Base-by-base conservation (phyloP, 2,329 filamentous ascomycete genomes). In the Ceratocystis variospora region DNA sequence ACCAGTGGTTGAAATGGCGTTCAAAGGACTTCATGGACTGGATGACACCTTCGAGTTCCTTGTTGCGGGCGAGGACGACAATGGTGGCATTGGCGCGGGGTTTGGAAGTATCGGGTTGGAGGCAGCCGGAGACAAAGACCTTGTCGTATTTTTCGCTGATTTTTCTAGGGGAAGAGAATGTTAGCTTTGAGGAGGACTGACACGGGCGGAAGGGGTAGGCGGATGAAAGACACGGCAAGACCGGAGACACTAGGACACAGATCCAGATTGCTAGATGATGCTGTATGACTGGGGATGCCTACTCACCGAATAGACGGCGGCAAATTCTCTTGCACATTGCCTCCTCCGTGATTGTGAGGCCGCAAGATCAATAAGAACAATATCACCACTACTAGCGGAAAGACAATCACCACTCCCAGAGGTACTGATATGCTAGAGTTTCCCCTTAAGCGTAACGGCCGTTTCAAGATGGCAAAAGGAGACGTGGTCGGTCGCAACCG, bases 1-100 rank as follows among this genome's bases (percentile, higher is more conserved):
- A 99, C 92, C 93, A 99, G 71, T 92, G 85, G 78, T 99, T 99
- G 84, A 99, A 99, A 77, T 99, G 94, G 71, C 94, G 85, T 79
- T 99, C 94, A 71, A 99, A 92, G 55, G 93, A 97, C 79, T 96
- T 96, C 75, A 99, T 83, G 8, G 94, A 97, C 76, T 97, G 90
- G 70, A 99, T 85, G 48, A 99, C 94, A 68, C 94, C 94, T 0
- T 96, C 92, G 70, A 99, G 76, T 78, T 99, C 94, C 80, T 96
- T 95, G 75, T 99, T 97, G 72, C 94, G 82, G 65, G 94, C 94
- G 68, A 99, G 82, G 48, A 99, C 91, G 69, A 99, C 94, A 73
- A 99, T 96, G 31, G 90, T 93, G 68, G 90, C 94, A 73, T 97
- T 99, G 71, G 90, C 94, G 73, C 91, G 85, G 53, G 90, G 90